Evolutionary conservation across 1,284 basidiomycete genomes (phyloP).

Genomic region (Trichosporon sp.): DNA sequence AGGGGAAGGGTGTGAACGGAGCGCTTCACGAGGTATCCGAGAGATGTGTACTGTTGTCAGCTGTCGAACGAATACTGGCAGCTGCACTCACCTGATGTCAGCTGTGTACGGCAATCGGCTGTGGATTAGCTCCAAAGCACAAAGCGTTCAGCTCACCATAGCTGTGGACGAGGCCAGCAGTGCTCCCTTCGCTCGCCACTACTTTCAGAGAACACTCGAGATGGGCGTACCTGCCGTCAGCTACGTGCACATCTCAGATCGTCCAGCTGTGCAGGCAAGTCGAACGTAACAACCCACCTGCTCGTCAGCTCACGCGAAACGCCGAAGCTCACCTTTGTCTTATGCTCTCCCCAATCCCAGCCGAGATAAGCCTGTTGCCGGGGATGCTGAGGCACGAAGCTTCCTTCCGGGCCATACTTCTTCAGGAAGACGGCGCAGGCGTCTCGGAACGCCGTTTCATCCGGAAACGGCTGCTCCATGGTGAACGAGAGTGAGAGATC

Average conservation of each 20-base stretch:
- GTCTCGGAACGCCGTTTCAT: constrained; percentile 5
- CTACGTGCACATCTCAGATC: no score
- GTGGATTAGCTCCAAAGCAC: no score
- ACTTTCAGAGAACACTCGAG: no score
- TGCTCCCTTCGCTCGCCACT: no score
- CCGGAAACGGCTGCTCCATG: constrained; percentile 13
- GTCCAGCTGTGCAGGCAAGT: no score
- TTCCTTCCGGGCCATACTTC: constrained; percentile 15
- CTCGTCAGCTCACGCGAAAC: not conserved
- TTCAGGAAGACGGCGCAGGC: constrained; percentile 6
- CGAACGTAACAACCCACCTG: not conserved
- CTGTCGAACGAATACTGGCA: constrained; percentile 1
- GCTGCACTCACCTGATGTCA: constrained; percentile 13
- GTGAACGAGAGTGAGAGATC: not conserved
- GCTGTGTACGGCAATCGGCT: no score
- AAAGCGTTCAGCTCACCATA: no score
- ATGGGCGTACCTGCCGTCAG: not conserved
- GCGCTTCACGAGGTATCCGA: constrained; percentile 26
- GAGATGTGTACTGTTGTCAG: not conserved
- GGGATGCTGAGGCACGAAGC: not conserved
- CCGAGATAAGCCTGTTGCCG: constrained; percentile 23
- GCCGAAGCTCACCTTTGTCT: constrained; percentile 16
- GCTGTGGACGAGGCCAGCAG: no score
- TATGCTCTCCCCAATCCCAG: constrained; percentile 27
- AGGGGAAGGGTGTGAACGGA: constrained; percentile 8